A percentile compares a stretch with the other conserved stretches of the same genome.
These are phyloP conservation scores for Crithidia sp. DNA, from an alignment of 208 protist species.

Conservation along the genomic window DNA sequence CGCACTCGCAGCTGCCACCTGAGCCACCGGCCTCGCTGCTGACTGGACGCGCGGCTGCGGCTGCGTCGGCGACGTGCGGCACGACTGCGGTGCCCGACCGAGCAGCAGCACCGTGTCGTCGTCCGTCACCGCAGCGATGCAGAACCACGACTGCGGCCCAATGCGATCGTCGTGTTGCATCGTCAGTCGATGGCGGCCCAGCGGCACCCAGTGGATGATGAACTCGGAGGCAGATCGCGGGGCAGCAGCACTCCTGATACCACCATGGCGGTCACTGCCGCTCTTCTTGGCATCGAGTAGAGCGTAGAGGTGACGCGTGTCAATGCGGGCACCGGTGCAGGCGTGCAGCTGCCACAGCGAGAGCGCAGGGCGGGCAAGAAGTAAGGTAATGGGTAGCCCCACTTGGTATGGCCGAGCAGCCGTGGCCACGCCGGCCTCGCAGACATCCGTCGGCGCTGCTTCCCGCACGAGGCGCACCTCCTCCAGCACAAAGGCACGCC, in stretches of 20 bases:
- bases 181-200: constrained; percentile 39
- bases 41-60: no score
- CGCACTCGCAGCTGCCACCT: not conserved
- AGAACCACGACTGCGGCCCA: constrained; percentile 38
- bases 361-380: constrained; percentile 53
- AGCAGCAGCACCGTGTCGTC: constrained; percentile 48
- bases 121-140: constrained; percentile 44
- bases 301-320: constrained; percentile 39
- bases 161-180: constrained; percentile 14
- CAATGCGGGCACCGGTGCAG: constrained; percentile 47
- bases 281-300: no score
- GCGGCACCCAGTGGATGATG: constrained; percentile 46
- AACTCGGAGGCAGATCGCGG: constrained; percentile 42
- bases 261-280: constrained; percentile 20
- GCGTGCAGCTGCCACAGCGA: constrained; percentile 42
- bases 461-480: constrained; percentile 44
- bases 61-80: not conserved
- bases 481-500: constrained; percentile 44
- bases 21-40: no score
- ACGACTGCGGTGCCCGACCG: constrained; percentile 17
- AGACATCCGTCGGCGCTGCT: constrained; percentile 46
- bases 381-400: constrained; percentile 30
- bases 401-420: constrained; percentile 28
- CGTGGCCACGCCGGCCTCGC: constrained; percentile 52
- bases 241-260: not conserved